Percentiles rank a stretch among this genome's conserved stretches.
Conservation (phyloP, 305 asterid genomes). For the Andrographis paniculata region DNA sequence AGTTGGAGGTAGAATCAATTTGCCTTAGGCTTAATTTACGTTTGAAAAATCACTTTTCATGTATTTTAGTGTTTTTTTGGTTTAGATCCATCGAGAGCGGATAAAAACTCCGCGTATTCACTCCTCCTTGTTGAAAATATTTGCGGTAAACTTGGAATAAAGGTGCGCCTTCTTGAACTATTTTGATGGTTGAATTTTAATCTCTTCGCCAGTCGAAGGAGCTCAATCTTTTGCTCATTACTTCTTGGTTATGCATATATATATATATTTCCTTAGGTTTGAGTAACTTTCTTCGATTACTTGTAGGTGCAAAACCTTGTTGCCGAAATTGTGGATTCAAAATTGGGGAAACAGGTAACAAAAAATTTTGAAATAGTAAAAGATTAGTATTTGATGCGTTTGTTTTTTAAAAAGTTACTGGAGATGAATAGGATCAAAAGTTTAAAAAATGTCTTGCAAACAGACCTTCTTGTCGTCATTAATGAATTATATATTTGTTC, state of each 20-base stretch:
- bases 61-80: constrained; percentile 6
- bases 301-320: constrained; percentile 89
- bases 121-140: constrained; percentile 95
- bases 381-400: too few relatives aligned
- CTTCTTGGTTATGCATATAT: too few relatives aligned
- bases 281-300: constrained; percentile 6
- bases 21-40: not conserved
- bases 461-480: too few relatives aligned
- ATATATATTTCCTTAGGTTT: not conserved
- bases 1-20: constrained; percentile 63
- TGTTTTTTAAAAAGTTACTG: too few relatives aligned
- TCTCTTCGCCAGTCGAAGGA: too few relatives aligned
- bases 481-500: too few relatives aligned
- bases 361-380: too few relatives aligned
- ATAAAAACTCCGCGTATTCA: constrained; percentile 82
- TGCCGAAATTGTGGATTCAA: constrained; percentile 82
- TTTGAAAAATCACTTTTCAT: constrained; percentile 6
- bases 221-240: too few relatives aligned
- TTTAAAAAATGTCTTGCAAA: too few relatives aligned
- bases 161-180: constrained; percentile 40
- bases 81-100: constrained; percentile 78
- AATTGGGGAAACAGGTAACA: constrained; percentile 91
- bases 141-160: constrained; percentile 69
- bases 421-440: too few relatives aligned
- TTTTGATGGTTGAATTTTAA: too few relatives aligned